Evolutionary conservation across 2,329 filamentous ascomycete species (phyloP), one percentile per base, ranked within the genome.

Genomic region (Cercospora sesami): DNA sequence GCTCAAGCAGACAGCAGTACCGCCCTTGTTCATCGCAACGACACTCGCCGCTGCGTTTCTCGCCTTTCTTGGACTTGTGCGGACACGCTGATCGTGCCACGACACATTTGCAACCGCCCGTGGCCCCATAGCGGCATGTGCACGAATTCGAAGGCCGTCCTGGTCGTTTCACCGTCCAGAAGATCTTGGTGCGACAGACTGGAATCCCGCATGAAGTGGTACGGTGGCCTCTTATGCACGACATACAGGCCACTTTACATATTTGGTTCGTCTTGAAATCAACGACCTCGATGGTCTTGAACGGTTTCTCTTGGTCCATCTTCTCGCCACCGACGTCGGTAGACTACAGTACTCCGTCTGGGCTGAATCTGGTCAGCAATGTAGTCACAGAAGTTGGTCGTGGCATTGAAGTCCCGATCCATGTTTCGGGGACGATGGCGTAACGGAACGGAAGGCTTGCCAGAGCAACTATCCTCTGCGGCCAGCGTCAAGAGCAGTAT

Each of bases 201-300:
- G 74, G 74, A 21, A 76, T 77, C 21, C 77, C 77, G 66, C 77
- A 78, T 10, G 75, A 75, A 16, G 75, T 78, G 21, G 77, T 78
- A 31, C 77, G 75, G 64, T 78, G 77, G 39, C 77, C 77, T 18
- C 76, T 75, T 63, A 78, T 78, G 68, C 77, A 78, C 31, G 75
- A 76, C 76, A 78, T 78, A 70, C 77, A 78, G 16, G 77, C 76
- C 48, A 78, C 72, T 67, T 78, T 78, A 71, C 76, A 77, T 36
- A 71, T 60, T 62, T 78, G 75, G 39, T 71, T 73, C 31, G 76
- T 78, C 53, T 72, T 71, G 28, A 71, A 70, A 64, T 78, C 76
- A 66, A 76, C 51, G 66, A 78, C 75, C 69, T 78, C 76, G 60
- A 78, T 77, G 65, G 75, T 76, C 72, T 77, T 77, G 75, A 78